Conservation (phyloP, 2,329 filamentous ascomycete genomes). For the Aspergillus puulaauensis region DNA sequence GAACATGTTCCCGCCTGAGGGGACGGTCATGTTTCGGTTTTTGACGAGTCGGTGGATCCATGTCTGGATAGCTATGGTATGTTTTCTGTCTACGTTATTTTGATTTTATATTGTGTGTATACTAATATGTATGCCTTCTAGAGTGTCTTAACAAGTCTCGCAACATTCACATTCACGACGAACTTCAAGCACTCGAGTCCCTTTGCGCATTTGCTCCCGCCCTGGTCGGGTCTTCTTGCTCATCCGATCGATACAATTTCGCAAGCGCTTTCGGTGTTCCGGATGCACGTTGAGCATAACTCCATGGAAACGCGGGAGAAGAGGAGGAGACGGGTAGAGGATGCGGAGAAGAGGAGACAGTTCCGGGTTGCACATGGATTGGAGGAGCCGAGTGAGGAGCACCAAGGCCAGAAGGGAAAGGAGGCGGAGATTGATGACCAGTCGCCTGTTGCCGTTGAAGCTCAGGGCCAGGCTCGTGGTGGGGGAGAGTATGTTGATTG, state of each 20-base stretch:
- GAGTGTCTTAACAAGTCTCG: slow-evolving; percentile 69
- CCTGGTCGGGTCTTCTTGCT: slow-evolving; percentile 64
- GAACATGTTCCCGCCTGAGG: slow-evolving; percentile 80
- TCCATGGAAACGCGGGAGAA: slow-evolving; percentile 68
- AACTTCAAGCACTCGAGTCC: slow-evolving; percentile 80
- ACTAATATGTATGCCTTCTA: slow-evolving; percentile 25
- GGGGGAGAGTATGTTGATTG: slow-evolving; percentile 32
- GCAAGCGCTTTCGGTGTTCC: slow-evolving; percentile 69
- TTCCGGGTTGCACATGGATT: slow-evolving; percentile 86
- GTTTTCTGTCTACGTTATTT: slow-evolving; percentile 5
- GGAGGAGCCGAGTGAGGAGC: slow-evolving; percentile 50
- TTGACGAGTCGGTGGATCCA: slow-evolving; percentile 75
- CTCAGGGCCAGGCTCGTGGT: slow-evolving; percentile 22
- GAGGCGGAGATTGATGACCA: slow-evolving; percentile 32
- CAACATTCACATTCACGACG: slow-evolving; percentile 69
- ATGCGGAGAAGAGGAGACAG: slow-evolving; percentile 80
- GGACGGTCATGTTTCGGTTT: slow-evolving; percentile 82
- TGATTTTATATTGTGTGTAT: not conserved
- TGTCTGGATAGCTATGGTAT: slow-evolving; percentile 76
- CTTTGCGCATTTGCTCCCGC: slow-evolving; percentile 75
- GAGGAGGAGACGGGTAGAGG: slow-evolving; percentile 72
- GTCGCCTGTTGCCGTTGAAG: slow-evolving; percentile 37
- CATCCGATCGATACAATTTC: slow-evolving; percentile 68
- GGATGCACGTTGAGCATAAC: slow-evolving; percentile 72
- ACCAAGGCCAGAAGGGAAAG: slow-evolving; percentile 37